Percentiles rank a stretch among this genome's conserved stretches.
Evolutionary conservation across 2,329 filamentous ascomycete species (phyloP).

Genomic region (Stylonectria norvegica): DNA sequence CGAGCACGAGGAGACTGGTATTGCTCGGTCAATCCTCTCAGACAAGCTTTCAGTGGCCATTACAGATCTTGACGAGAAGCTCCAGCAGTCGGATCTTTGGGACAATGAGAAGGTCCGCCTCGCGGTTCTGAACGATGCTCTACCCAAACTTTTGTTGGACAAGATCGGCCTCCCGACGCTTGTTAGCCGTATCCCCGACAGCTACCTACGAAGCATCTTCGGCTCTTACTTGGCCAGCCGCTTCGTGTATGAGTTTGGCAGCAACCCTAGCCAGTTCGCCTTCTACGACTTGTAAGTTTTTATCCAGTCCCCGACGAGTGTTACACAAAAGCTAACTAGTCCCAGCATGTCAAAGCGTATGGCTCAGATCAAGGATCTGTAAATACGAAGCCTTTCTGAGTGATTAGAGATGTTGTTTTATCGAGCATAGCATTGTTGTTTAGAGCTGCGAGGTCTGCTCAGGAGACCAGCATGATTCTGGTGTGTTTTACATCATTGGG

Average conservation of each 20-base stretch:
- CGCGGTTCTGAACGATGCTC: constrained; percentile 76
- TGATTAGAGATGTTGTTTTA: constrained; percentile 9
- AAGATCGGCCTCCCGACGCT: constrained; percentile 91
- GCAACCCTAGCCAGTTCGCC: constrained; percentile 89
- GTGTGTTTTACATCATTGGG: constrained; percentile 26
- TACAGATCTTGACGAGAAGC: constrained; percentile 92
- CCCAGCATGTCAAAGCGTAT: constrained; percentile 63
- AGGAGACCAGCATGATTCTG: constrained; percentile 25
- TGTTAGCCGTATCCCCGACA: constrained; percentile 80
- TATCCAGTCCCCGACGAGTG: background rate
- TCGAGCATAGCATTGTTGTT: constrained; percentile 25
- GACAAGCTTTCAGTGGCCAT: constrained; percentile 90
- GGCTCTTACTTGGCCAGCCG: constrained; percentile 91
- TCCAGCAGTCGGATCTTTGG: constrained; percentile 93
- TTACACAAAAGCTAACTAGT: constrained; percentile 29
- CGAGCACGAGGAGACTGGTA: constrained; percentile 79
- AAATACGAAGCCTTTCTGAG: no score
- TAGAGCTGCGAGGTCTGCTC: constrained; percentile 15
- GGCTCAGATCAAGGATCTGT: constrained; percentile 38
- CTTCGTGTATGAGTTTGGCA: constrained; percentile 95
- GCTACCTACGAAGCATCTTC: constrained; percentile 91
- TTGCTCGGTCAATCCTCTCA: constrained; percentile 79
- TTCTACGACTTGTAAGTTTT: constrained; percentile 93
- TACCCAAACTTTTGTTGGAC: constrained; percentile 78
- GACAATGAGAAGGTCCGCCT: constrained; percentile 73